Evolutionary conservation across 768 basidiomycete species (phyloP).

Genomic region (Tylopilus plumbeoviolaceoides): DNA sequence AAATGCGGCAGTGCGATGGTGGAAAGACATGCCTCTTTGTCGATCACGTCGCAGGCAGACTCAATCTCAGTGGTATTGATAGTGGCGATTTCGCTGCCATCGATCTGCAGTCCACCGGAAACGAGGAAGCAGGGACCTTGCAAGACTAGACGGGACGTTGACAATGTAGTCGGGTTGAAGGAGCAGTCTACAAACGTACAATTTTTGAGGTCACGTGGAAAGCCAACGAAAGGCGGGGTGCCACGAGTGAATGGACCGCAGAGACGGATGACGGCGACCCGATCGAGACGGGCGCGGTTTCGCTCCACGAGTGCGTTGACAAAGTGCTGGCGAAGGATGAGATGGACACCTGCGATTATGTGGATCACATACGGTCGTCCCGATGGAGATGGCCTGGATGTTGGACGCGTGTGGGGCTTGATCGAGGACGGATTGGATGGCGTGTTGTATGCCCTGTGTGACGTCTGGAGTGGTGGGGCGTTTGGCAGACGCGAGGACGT

Average conservation of each 20-base stretch:
- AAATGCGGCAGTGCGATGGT: background rate
- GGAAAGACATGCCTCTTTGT: slow-evolving; percentile 21
- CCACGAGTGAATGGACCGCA: slow-evolving; percentile 58
- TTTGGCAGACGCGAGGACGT: slow-evolving; percentile 37
- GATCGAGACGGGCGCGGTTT: slow-evolving; percentile 47
- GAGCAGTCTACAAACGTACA: slow-evolving; percentile 19
- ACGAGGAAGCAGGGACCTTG: slow-evolving; percentile 32
- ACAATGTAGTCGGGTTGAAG: background rate
- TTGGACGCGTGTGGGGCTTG: slow-evolving; percentile 32
- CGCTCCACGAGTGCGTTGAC: slow-evolving; percentile 60
- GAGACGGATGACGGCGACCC: slow-evolving; percentile 62
- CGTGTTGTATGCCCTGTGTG: slow-evolving; percentile 54
- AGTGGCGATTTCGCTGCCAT: slow-evolving; percentile 40
- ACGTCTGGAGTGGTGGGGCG: slow-evolving; percentile 54
- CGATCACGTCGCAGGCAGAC: slow-evolving; percentile 40
- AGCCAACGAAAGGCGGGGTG: slow-evolving; percentile 53
- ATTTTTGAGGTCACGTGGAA: slow-evolving; percentile 35
- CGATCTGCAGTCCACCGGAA: slow-evolving; percentile 44
- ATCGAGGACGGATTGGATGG: slow-evolving; percentile 43
- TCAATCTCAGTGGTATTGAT: slow-evolving; percentile 43
- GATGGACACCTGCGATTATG: background rate
- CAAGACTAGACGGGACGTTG: slow-evolving; percentile 16
- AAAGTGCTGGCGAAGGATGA: slow-evolving; percentile 36
- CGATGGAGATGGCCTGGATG: slow-evolving; percentile 53
- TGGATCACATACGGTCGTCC: slow-evolving; percentile 46